Evolutionary conservation across 2,329 filamentous ascomycete genomes (phyloP), one percentile per base, ranked within the genome.

Genomic region (Berkeleyomyces rouxiae): DNA sequence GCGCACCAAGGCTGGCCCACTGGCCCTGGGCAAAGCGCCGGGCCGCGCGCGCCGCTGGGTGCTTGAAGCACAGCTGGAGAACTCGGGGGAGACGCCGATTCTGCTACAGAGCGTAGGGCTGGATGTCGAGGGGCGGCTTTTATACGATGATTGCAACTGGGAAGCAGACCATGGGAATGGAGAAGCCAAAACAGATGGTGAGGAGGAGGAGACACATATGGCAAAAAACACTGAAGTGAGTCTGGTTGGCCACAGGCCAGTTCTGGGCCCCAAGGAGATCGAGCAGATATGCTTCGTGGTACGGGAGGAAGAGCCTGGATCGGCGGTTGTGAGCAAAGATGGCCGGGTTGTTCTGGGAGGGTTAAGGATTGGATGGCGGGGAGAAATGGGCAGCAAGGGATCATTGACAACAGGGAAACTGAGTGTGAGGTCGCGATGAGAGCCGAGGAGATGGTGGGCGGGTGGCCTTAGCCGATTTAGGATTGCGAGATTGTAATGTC

Each of bases 11-110:
- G 82, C 90, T 2, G 88, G 87, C 3, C 79, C 84, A 60, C 70
- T 89, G 63, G 70, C 78, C 13, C 61, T 51, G 13, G 58, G 61
- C 39, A 57, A 39, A 62, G 64, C 33, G 37, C 64, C 16, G 49
- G 68, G 73, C 51, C 68, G 74, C 16, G 51, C 72, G 73, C 65
- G 66, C 55, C 71, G 74, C 64, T 96, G 89, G 81, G 84, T 89
- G 11, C 78, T 99, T 59, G 93, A 99, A 73, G 93, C 92, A 36
- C 93, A 99, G 75, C 74, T 99, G 64, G 93, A 99, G 76, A 99
- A 97, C 73, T 88, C 91, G 70, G 89, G 89, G 57, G 91, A 96
- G 71, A 85, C 85, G 53, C 78, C 84, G 3, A 86, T 97, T 67
- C 82, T 88, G 70, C 79, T 99, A 60, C 88, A 95, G 73, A 76